Conservation (phyloP, 2,329 filamentous ascomycete genomes). For the Neocucurbitaria cava region DNA sequence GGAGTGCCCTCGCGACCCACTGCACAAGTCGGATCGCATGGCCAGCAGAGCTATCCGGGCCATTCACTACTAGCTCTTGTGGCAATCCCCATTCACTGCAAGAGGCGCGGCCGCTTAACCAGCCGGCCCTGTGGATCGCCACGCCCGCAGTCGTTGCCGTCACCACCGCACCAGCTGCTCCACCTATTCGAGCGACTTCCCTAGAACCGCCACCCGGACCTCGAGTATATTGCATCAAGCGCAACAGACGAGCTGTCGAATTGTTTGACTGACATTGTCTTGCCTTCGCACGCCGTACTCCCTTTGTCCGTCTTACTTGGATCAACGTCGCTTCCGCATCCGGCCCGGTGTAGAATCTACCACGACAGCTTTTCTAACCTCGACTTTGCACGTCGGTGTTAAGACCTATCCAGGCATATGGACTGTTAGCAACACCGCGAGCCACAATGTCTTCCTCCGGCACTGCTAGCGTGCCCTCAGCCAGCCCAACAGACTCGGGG, state of each 20-base stretch:
- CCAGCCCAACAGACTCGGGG: conserved; percentile 6
- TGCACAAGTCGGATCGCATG: conserved; percentile 30
- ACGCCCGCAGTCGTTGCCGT: conserved; percentile 34
- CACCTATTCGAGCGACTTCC: neutral
- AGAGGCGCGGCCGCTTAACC: conserved; percentile 14
- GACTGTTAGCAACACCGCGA: conserved; percentile 7
- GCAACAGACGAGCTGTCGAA: neutral
- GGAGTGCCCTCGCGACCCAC: conserved; percentile 12
- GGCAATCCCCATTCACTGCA: conserved; percentile 17
- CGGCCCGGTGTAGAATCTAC: conserved; percentile 1
- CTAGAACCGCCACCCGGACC: neutral
- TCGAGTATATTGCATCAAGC: neutral
- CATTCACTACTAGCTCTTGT: conserved; percentile 24
- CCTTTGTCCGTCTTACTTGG: conserved; percentile 7
- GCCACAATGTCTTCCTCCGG: conserved; percentile 12
- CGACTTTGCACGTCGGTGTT: neutral
- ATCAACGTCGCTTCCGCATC: conserved; percentile 9
- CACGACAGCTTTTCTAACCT: neutral
- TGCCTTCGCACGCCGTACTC: neutral
- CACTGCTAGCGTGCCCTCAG: conserved; percentile 5
- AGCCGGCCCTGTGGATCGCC: conserved; percentile 30
- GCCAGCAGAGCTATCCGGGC: conserved; percentile 19
- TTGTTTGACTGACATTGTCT: conserved; percentile 1
- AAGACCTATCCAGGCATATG: conserved; percentile 10
- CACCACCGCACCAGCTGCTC: conserved; percentile 21